Base-by-base conservation (phyloP, 805 yeast species). In the Zygosaccharomyces bailii region DNA sequence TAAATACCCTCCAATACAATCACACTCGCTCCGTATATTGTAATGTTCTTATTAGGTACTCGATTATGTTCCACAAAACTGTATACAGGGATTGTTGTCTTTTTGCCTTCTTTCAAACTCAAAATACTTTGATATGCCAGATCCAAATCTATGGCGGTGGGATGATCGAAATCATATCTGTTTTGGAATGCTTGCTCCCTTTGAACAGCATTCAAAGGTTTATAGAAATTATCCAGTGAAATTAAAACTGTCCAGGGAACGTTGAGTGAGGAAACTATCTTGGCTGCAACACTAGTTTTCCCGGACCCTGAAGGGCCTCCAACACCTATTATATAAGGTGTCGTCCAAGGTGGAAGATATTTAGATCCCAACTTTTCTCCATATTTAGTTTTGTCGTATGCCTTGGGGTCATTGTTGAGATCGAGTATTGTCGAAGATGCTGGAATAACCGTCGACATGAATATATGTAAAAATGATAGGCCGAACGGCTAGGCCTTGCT, bases 161-260 rank as follows among this genome's bases (percentile, higher is more conserved):
- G 98, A 13, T 76, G 73, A 65, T 93, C 99, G 57, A 93, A 86
- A 63, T 93, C 97, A 59, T 74, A 86, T 51, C 87, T 78, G 53
- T 83, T 76, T 8, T 67, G 59, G 60, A 82, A 84, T 0, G 97
- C 98, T 42, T 53, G 57, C 45, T 69, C 55, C 13, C 84, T 71
- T 51, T 86, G 78, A 34, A 79, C 91, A 2, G 63, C 67, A 1
- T 71, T 73, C 53, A 93, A 70, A 0, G 93, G 93, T 38, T 75
- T 79, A 68, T 93, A 93, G 61, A 91, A 93, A 65, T 91, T 91
- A 61, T 93, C 99, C 68, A 89, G 73, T 1, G 96, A 85, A 16
- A 91, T 60, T 45, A 93, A 70, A 9, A 93, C 91, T 0, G 97
- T 87, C 96, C 98, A 90, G 1, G 98, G 98, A 44, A 87, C 87